phyloP scores from a whole-genome alignment of 805 yeast species.

The Starmera caribaea region DNA sequence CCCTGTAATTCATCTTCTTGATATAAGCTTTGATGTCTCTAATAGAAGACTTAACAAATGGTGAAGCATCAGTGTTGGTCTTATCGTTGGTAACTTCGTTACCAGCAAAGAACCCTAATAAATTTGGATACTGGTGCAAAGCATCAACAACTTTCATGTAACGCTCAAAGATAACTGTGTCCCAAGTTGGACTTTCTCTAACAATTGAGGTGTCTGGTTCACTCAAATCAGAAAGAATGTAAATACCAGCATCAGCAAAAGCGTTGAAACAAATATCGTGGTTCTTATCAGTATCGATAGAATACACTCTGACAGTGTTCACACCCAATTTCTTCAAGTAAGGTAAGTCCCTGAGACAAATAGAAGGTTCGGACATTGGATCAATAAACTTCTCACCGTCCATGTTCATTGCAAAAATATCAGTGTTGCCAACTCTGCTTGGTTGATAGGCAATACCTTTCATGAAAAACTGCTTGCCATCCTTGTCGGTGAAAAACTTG shows the following conservation, averaged over 20 bases:
- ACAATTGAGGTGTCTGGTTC: slow-evolving; percentile 75
- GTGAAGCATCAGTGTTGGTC: slow-evolving; percentile 81
- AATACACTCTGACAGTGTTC: slow-evolving; percentile 79
- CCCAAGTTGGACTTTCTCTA: slow-evolving; percentile 75
- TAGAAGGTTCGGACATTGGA: slow-evolving; percentile 61
- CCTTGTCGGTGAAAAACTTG: slow-evolving; percentile 63
- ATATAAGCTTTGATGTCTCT: slow-evolving; percentile 83
- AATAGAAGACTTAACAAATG: slow-evolving; percentile 92
- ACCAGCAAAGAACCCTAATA: slow-evolving; percentile 94
- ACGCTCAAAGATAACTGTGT: slow-evolving; percentile 57
- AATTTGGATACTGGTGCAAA: slow-evolving; percentile 67
- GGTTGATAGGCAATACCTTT: slow-evolving; percentile 87
- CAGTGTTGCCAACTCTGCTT: slow-evolving; percentile 29
- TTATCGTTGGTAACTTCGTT: slow-evolving; percentile 88
- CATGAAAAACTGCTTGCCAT: slow-evolving; percentile 77
- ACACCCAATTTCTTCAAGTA: slow-evolving; percentile 57
- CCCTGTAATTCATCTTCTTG: slow-evolving; percentile 50
- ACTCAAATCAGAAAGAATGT: slow-evolving; percentile 82
- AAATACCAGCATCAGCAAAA: slow-evolving; percentile 78
- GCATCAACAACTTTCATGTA: slow-evolving; percentile 77
- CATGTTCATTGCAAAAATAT: slow-evolving; percentile 16
- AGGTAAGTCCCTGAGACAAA: slow-evolving; percentile 81
- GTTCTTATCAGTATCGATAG: slow-evolving; percentile 59
- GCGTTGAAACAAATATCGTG: slow-evolving; percentile 75
- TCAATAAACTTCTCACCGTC: slow-evolving; percentile 38